A percentile compares a stretch with the other conserved stretches of the same genome.
These are phyloP conservation scores for Ustilago trichophora DNA, from an alignment of 1,284 basidiomycete species.

Conservation along the genomic window DNA sequence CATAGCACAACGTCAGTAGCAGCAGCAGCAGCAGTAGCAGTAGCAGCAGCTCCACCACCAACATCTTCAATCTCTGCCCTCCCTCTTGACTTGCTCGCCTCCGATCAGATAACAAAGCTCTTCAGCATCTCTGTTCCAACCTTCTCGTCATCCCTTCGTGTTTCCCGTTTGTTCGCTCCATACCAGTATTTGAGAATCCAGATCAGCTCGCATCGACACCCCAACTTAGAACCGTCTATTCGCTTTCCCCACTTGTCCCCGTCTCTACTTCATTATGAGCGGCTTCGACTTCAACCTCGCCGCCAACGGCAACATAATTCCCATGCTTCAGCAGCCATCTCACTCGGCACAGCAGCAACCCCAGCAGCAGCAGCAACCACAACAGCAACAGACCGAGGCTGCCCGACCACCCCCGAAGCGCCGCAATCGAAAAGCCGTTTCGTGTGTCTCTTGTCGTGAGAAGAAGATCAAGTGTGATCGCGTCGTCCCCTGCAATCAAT, in stretches of 20 bases:
- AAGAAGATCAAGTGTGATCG: conserved; percentile 65
- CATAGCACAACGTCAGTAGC: no score
- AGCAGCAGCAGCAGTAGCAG: no score
- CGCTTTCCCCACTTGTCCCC: no score
- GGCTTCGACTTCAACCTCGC: conserved; percentile 12
- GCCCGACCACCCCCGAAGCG: conserved; percentile 52
- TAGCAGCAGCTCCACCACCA: no score
- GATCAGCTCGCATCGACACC: neutral
- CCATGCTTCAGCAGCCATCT: conserved; percentile 11
- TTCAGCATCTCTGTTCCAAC: neutral
- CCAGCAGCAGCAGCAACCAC: conserved; percentile 10
- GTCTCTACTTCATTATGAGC: conserved; percentile 11
- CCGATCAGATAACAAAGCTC: no score
- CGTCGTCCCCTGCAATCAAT: conserved; percentile 61
- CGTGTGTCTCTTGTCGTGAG: conserved; percentile 58
- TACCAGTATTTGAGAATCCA: no score
- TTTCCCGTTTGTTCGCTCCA: neutral
- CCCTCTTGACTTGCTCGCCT: no score
- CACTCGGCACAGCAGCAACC: neutral
- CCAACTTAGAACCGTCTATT: no score
- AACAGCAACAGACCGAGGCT: conserved; percentile 14
- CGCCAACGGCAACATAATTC: conserved; percentile 9
- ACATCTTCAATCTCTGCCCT: no score
- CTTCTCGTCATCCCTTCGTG: neutral
- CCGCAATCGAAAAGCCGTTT: conserved; percentile 59